Evolutionary conservation across 225 moss, liverwort and hornwort species (phyloP), one percentile per base, ranked within the genome.

Genomic region (Physcomitrium patens): DNA sequence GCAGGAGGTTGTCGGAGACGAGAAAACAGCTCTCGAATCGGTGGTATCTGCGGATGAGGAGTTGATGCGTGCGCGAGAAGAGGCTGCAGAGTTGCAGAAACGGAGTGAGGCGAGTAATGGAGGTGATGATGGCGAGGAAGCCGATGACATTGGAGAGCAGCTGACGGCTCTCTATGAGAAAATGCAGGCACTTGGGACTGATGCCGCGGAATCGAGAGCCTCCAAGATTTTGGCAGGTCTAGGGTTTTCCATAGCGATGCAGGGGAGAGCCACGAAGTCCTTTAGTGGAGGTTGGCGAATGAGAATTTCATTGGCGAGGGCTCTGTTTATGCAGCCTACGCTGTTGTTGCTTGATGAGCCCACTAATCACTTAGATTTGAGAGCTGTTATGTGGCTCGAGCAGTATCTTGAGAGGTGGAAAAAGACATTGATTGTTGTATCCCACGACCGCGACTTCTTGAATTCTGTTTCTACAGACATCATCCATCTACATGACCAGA

Each of bases 251-350:
- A 71, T 92, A 65, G 85, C 81, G 15, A 96, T 96, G 96, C 96
- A 96, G 82, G 82, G 79, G 41, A 83, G 94, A 74, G 77, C 88
- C 20, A 96, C 96, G 0, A 92, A 92, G 71, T 96, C 96, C 10
- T 96, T 96, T 65, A 96, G 96, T 77, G 96, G 96, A 76, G 96
- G 96, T 47, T 96, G 96, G 96, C 87, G 96, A 70, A 96, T 96
- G 96, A 87, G 96, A 67, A 94, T 96, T 31, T 96, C 96, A 12
- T 77, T 96, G 68, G 96, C 96, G 9, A 84, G 96, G 80, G 96
- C 96, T 67, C 84, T 96, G 17, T 96, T 96, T 65, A 94, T 96
- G 79, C 94, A 96, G 72, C 96, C 96, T 18, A 96, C 96, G 0
- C 78, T 96, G 46, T 76, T 96, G 54, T 85, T 96, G 58, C 81